Conservation (phyloP, 2,329 filamentous ascomycete genomes). For the Exophiala dermatitidis region DNA sequence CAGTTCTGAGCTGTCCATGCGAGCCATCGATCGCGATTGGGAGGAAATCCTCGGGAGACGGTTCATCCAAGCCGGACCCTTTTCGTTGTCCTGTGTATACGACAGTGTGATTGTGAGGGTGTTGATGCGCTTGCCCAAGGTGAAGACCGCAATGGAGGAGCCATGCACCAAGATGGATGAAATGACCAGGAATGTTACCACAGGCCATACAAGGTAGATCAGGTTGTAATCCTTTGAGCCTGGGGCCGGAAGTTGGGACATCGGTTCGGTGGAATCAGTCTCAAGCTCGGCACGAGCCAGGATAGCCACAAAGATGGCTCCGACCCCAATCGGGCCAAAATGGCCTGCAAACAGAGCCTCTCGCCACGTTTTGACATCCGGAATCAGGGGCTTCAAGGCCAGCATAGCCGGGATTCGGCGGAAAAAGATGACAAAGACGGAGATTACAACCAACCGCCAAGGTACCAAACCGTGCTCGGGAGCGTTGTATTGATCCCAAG, state of each 20-base stretch:
- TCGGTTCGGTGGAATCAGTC: constrained; percentile 64
- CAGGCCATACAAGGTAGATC: constrained; percentile 87
- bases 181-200: constrained; percentile 88
- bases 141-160: constrained; percentile 97
- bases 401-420: constrained; percentile 94
- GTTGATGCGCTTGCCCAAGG: constrained; percentile 95
- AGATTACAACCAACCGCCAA: constrained; percentile 89
- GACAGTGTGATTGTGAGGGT: constrained; percentile 92
- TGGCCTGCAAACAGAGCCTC: constrained; percentile 95
- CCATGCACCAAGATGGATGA: constrained; percentile 92
- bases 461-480: constrained; percentile 65
- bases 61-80: constrained; percentile 92
- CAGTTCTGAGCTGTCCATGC: constrained; percentile 50
- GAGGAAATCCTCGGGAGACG: constrained; percentile 76
- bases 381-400: constrained; percentile 80
- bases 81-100: constrained; percentile 83
- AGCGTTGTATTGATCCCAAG: constrained; percentile 86
- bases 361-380: constrained; percentile 96
- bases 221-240: constrained; percentile 59
- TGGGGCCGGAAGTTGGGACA: constrained; percentile 50
- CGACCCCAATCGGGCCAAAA: constrained; percentile 95
- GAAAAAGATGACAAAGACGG: constrained; percentile 91
- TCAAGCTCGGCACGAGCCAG: constrained; percentile 88
- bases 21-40: constrained; percentile 73
- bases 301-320: constrained; percentile 91